Evolutionary conservation across 768 basidiomycete species (phyloP), one percentile per base, ranked within the genome.

Genomic region (Collybia sordida): DNA sequence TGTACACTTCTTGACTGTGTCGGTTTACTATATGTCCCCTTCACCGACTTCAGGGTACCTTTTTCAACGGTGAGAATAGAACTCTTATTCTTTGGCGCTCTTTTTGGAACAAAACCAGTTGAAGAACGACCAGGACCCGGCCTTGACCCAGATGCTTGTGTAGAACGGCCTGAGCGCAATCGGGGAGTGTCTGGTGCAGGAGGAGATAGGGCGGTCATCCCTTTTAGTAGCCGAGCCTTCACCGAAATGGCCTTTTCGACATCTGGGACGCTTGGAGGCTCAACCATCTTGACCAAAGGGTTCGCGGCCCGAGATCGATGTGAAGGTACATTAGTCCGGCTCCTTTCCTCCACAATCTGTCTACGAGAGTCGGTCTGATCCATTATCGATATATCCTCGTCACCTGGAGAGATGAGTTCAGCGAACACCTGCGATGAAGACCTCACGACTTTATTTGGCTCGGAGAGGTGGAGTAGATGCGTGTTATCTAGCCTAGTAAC

Each of bases 121-220:
- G 82, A 81, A 3, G 77, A 77, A 24, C 75, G 75, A 23, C 78
- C 77, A 21, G 79, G 78, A n/a, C 78, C 80, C 31, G 80, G 73
- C 51, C 71, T 77, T 23, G 60, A 47, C 40, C 61, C 40, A 24
- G 54, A 45, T 35, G 49, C 40, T 15, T 22, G 21, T 19, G 37
- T 35, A 43, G 23, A 23, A 49, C 48, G 45, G 40, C 14, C 31
- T 7, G 46, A 40, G 18, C 39, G 46, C 25, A n/a, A 7, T 19
- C 9, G 41, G 9, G 49, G 37, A 39, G 51, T 40, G 1, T 7
- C 42, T 7, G 36, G 38, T 17, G 35, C 19, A 23, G 56, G 44
- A 19, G 65, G 22, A 38, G 57, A 47, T 15, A 54, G 42, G 11
- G 49, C 52, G 3, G 35, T 6, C 35, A 52, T 51, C n/a, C 53